Base-by-base conservation (phyloP, 495 filamentous ascomycete genomes). In the Penicillium steckii region DNA sequence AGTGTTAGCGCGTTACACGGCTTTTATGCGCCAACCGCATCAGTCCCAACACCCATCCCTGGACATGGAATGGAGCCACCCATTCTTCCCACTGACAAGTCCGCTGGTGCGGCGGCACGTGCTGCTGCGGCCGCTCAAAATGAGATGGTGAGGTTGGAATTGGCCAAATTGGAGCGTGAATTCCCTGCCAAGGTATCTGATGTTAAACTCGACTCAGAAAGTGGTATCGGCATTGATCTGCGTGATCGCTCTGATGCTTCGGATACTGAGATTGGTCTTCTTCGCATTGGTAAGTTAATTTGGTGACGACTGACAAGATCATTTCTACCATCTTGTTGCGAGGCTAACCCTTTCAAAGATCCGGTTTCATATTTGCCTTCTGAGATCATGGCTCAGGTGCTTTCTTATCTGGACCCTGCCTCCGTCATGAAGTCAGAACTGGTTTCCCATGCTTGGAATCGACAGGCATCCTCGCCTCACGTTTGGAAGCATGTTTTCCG, bases 401-500 rank as follows among this genome's bases (percentile, higher is more conserved):
- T 96, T 30, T 79, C 83, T 5, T 79, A 81, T 52, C 75, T 96
- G 15, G 86, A 94, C 56, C 86, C 84, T 17, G 42, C 71, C 17
- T 85, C 85, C 1, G 75, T 96, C 41, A 73, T 79, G 35, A 76
- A 76, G 8, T 75, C 81, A 4, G 80, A 84, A 59, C 66, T 73
- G 15, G 89, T 94, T 3, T 89, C 81, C 17, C 71, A 66, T 30
- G 50, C 60, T 32, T 96, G 91, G 91, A 55, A 74, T 51, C 56
- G 64, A n/a, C 72, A 83, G 23, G 80, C 83, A 21, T 75, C 76
- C 24, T 86, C 85, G 23, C 79, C 78, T 37, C 80, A 87, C 53
- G 80, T 95, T 30, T 96, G 91, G 91, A 82, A 83, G 37, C 78
- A 82, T 45, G 87, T 88, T 0, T 96, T 94, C 65, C 74, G 87